Evolutionary conservation across 176 grass and related monocot species (phyloP).

Genomic region (Puya raimondii): DNA sequence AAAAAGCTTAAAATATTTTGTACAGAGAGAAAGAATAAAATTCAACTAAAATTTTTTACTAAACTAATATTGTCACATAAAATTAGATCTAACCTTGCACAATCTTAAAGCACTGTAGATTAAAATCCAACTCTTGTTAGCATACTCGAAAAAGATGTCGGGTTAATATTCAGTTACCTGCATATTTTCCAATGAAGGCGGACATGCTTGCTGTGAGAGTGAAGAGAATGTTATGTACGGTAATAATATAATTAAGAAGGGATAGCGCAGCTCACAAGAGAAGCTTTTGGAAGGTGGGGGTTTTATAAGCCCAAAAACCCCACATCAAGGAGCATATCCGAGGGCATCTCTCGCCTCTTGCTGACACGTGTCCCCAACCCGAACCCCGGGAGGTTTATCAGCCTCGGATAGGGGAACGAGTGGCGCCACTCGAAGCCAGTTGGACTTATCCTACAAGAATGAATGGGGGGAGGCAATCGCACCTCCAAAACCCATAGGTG

Average conservation of each 20-base stretch:
- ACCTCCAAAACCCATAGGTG: too few relatives aligned
- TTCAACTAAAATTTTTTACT: background rate
- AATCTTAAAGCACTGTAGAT: too few relatives aligned
- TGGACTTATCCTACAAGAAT: background rate
- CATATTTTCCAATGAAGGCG: slow-evolving; percentile 87
- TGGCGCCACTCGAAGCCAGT: background rate
- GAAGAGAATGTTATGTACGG: too few relatives aligned
- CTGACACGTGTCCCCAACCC: background rate
- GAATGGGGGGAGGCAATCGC: background rate
- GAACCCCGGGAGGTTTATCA: background rate
- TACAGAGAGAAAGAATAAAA: background rate
- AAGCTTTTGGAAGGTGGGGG: background rate
- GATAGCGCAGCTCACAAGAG: background rate
- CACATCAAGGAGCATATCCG: background rate
- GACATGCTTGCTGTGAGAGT: slow-evolving; percentile 45
- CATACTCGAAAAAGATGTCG: background rate
- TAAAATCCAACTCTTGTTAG: background rate
- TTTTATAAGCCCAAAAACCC: slow-evolving; percentile 5
- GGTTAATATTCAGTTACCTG: slow-evolving; percentile 37
- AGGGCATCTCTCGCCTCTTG: background rate
- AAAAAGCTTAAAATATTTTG: too few relatives aligned
- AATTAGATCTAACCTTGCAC: too few relatives aligned
- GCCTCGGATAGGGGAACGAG: slow-evolving; percentile 14
- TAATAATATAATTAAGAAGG: too few relatives aligned
- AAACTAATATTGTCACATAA: background rate